Conservation (phyloP, 2,329 filamentous ascomycete genomes). For the Trichophyton verrucosum region DNA sequence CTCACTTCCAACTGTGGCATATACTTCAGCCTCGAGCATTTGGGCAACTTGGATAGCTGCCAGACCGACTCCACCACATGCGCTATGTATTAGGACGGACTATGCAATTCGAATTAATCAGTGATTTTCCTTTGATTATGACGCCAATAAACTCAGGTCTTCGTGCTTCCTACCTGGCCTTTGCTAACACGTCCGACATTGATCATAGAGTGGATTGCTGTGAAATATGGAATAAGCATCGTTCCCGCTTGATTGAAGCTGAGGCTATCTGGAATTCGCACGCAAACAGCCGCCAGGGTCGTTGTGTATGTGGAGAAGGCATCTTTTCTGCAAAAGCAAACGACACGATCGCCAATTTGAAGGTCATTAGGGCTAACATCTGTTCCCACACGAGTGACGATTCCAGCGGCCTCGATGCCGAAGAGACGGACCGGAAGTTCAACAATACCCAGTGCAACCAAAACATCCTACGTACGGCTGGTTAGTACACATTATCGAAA, state of each 20-base stretch:
- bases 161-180: neutral
- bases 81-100: constrained; percentile 17
- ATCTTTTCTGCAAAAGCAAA: constrained; percentile 3
- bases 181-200: constrained; percentile 12
- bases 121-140: neutral
- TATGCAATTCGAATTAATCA: constrained; percentile 9
- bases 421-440: neutral
- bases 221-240: constrained; percentile 11
- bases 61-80: constrained; percentile 15
- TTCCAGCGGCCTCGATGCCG: constrained; percentile 9
- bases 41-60: constrained; percentile 16
- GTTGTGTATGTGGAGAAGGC: constrained; percentile 3
- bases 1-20: constrained; percentile 13
- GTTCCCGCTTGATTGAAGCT: constrained; percentile 14
- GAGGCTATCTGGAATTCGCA: constrained; percentile 12
- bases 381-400: constrained; percentile 8
- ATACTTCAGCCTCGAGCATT: constrained; percentile 15
- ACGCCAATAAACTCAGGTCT: too few species aligned
- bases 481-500: too few species aligned
- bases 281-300: constrained; percentile 5
- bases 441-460: neutral
- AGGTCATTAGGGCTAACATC: constrained; percentile 3
- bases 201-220: constrained; percentile 12
- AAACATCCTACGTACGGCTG: neutral
- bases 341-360: constrained; percentile 12